Base-by-base conservation (phyloP, 345 rosid genomes). In the Ceriops tagal region DNA sequence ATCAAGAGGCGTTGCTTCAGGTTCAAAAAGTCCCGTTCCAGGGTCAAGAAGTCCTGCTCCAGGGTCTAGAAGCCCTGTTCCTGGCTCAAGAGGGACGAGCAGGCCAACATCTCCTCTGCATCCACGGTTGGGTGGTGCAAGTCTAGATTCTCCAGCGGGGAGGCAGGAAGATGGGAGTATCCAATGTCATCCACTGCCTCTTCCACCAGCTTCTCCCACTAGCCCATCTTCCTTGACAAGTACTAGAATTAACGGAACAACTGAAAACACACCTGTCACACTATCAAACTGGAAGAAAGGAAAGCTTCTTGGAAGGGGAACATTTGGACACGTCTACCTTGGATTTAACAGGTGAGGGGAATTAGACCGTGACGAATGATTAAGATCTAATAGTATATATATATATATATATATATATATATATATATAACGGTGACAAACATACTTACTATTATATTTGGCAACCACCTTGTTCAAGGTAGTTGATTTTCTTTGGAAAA, bases 261-360 rank as follows among this genome's bases (percentile, higher is more conserved):
- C 73, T 59, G 87, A 88, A 53, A 80, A 66, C 62, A 34, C 79
- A 1, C 58, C 83, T 46, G 53, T 19, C 28, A 74, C 82, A 58
- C 60, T 83, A 28, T 84, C 95, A 0, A 88, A 72, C 72, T 91
- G 96, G 95, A 90, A 90, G 79, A 93, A 84, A 67, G 99, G 99
- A 56, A 88, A 82, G 76, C 90, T 91, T 64, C 73, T 95, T 24
- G 99, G 99, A 69, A 89, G 96, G 68, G 99, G 99, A 62, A 95
- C 97, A 53, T 95, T 95, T 67, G 99, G 99, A n/a, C 92, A 95
- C 47, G 99, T 95, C 67, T 95, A 83, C 75, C 90, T 83, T 68
- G 99, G 91, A 60, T 95, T 95, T 83, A 92, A 92, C 77, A 91
- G 99, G 99, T 93, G 75, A 61, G 28, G 30, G 8, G 15, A 4